A percentile compares a stretch with the other conserved stretches of the same genome.
Evolutionary conservation across 352 stramenopile genomes (phyloP).

Genomic region (Phytopythium montanum): DNA sequence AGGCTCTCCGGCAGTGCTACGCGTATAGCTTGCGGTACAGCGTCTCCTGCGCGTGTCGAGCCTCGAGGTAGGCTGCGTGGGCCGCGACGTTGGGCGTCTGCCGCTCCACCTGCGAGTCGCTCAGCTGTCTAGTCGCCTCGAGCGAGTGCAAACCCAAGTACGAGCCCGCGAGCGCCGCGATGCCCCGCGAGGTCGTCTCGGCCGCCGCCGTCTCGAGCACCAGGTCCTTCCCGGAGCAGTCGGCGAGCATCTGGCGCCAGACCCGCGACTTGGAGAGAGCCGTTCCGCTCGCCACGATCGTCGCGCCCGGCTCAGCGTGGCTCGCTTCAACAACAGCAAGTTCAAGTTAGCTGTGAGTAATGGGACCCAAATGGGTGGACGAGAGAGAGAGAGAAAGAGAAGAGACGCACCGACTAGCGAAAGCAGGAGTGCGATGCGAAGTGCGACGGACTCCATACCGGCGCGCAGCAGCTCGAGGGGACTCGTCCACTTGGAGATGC

Average conservation of each 20-base stretch:
- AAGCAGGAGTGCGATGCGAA: conserved; percentile 86
- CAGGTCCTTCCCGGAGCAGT: conserved; percentile 72
- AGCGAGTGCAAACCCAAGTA: conserved; percentile 60
- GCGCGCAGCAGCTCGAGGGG: conserved; percentile 87
- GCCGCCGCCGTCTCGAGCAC: conserved; percentile 51
- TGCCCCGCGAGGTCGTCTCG: conserved; percentile 83
- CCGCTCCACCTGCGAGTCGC: conserved; percentile 22
- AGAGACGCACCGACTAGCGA: conserved; percentile 67
- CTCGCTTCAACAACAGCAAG: conserved; percentile 10
- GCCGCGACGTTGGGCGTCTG: conserved; percentile 39
- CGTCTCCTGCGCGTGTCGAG: conserved; percentile 61
- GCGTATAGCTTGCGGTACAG: conserved; percentile 74
- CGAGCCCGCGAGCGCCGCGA: conserved; percentile 67
- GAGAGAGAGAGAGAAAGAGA: no score
- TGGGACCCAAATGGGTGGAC: background rate
- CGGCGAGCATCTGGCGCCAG: conserved; percentile 88
- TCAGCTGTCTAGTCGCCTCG: conserved; percentile 28
- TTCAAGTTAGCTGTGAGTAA: conserved; percentile 7
- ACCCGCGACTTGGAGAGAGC: conserved; percentile 71
- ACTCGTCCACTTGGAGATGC: conserved; percentile 90
- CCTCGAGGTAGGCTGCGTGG: conserved; percentile 58
- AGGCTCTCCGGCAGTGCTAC: background rate
- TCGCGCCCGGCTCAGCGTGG: conserved; percentile 39
- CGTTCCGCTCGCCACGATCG: conserved; percentile 75
- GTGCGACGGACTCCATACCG: conserved; percentile 88